These are phyloP conservation scores for Cercospora sp. DNA, from an alignment of 2,329 filamentous ascomycete genomes.

Conservation along the genomic window DNA sequence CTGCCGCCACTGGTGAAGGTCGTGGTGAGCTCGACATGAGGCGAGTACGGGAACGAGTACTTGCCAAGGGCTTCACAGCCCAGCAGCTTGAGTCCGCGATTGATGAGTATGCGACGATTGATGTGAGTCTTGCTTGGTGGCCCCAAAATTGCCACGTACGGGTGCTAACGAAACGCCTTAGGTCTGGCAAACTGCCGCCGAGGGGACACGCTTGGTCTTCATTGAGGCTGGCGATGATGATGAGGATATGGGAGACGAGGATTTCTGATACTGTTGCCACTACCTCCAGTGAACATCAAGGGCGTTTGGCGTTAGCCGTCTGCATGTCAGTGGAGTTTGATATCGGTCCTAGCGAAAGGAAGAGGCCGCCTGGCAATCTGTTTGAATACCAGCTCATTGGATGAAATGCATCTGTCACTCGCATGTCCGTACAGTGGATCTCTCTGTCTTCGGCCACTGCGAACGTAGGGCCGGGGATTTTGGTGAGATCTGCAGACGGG, in stretches of 20 bases:
- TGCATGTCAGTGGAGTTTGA: background rate
- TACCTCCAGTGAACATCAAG: background rate
- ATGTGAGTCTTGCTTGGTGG: conserved; percentile 65
- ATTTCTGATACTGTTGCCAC: conserved; percentile 27
- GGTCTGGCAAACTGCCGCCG: conserved; percentile 58
- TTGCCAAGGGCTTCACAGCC: conserved; percentile 95
- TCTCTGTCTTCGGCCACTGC: conserved; percentile 15
- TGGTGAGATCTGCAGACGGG: conserved; percentile 7
- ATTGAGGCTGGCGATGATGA: conserved; percentile 55
- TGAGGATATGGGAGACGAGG: conserved; percentile 39
- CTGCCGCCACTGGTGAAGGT: conserved; percentile 74
- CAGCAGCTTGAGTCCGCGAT: conserved; percentile 86
- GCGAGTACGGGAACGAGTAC: conserved; percentile 84
- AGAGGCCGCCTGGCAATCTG: conserved; percentile 25
- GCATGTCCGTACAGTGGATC: background rate
- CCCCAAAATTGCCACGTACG: background rate
- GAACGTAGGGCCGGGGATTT: conserved; percentile 7
- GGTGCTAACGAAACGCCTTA: conserved; percentile 40
- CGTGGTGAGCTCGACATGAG: conserved; percentile 78
- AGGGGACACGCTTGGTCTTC: conserved; percentile 56
- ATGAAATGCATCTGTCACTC: conserved; percentile 16
- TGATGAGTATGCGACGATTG: conserved; percentile 82
- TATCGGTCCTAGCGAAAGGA: conserved; percentile 23
- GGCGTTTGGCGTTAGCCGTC: conserved; percentile 22
- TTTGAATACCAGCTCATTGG: conserved; percentile 14